Evolutionary conservation across 768 basidiomycete genomes (phyloP), one percentile per base, ranked within the genome.

Genomic region (Phallus indusiatus): DNA sequence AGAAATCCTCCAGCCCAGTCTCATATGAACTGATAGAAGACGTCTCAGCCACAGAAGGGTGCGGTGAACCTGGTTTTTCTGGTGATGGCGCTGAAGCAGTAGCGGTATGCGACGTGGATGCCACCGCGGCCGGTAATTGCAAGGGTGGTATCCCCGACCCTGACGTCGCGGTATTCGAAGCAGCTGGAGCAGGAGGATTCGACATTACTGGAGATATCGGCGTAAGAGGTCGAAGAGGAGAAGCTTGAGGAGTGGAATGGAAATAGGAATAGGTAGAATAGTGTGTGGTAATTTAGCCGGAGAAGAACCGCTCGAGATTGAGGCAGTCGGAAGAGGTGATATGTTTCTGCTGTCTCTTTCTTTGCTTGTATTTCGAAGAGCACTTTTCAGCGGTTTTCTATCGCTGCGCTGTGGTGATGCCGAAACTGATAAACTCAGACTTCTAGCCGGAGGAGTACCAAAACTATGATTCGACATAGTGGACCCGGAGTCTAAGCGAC

Each of bases 11-110:
- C 50, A 76, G 75, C 5, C 77, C 85, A 0, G 87, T 87, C 65
- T 81, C 85, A 61, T 85, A 88, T 49, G 84, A 84, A 20, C 81
- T 82, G 3, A 81, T 73, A 7, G 82, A 83, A 2, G 73, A 75
- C 10, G 64, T 72, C 62, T 79, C 79, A 48, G 72, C 75, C 2
- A 22, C 20, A 22, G 67, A 69, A 6, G 66, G 71, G 16, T 17
- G 21, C 10, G 59, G 35, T 12, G 60, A 33, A 58, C 21, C 33
- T 12, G 42, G 42, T 42, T 11, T 42, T n/a, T 42, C 42, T 4
- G 12, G 12, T 42, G n/a, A 4, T n/a, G 42, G n/a, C n/a, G 42
- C 12, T 37, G 8, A 16, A 42, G 28, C 28, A 28, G 28, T 28
- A 17, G 21, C 18, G 17, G 55, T 51, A 7, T 47, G 24, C 6